phyloP scores from a whole-genome alignment of 2,329 filamentous ascomycete species.

The Colletotrichum echinochloae region DNA sequence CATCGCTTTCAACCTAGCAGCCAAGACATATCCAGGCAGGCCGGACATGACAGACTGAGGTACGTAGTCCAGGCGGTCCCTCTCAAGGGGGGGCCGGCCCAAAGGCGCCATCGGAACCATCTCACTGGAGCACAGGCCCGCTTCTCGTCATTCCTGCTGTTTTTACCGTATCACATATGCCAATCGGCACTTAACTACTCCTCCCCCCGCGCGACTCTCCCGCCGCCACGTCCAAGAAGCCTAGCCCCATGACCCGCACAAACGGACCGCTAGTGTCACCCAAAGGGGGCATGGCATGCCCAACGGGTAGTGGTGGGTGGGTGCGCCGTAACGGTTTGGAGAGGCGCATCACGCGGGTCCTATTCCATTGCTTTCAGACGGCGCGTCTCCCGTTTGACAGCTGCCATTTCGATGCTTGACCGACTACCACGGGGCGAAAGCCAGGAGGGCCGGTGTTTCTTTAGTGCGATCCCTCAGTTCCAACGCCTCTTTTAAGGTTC shows the following conservation, averaged over 20 bases:
- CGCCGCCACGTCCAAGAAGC: conserved; percentile 24
- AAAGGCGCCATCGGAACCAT: conserved; percentile 12
- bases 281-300: neutral
- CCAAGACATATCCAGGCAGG: neutral
- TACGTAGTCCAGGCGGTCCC: too few relatives aligned
- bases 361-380: conserved; percentile 10
- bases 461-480: conserved; percentile 21
- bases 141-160: conserved; percentile 4
- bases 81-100: neutral
- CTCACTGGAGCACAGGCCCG: conserved; percentile 10
- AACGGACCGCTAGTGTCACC: conserved; percentile 9
- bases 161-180: neutral
- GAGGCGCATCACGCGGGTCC: conserved; percentile 27
- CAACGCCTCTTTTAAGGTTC: conserved; percentile 2
- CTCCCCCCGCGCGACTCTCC: conserved; percentile 1
- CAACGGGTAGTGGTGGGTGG: neutral
- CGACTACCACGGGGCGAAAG: neutral
- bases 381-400: conserved; percentile 13
- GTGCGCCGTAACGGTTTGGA: conserved; percentile 3
- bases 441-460: conserved; percentile 11
- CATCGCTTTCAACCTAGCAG: conserved; percentile 7
- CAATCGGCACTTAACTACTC: conserved; percentile 12
- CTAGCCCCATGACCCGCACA: conserved; percentile 23
- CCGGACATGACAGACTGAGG: neutral
- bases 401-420: conserved; percentile 22